Base-by-base conservation (phyloP, 2,329 filamentous ascomycete genomes). In the Fusarium devonianum region DNA sequence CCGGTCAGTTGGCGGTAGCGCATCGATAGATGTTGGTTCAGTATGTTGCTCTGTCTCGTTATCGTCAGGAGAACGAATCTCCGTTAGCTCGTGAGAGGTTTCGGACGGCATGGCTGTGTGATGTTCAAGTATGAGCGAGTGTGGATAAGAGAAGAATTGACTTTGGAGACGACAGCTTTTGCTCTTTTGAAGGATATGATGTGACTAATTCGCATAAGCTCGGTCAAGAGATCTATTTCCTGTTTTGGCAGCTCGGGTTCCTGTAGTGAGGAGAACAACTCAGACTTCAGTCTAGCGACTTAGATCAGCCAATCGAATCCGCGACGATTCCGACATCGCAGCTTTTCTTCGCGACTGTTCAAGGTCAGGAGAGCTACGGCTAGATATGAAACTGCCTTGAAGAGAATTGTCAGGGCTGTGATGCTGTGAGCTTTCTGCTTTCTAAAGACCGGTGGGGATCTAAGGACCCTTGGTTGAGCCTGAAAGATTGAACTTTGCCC, bases 1-100 rank as follows among this genome's bases (percentile, higher is more conserved):
- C 18, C 54, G 59, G 25, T 70, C 68, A 2, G 64, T 64, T 3
- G 66, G 68, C n/a, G 66, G 67, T 10, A 70, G 43, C 1, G 50
- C 56, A 13, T 55, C 21, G 5, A 56, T 58, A 2, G 58, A 35
- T 13, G 32, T 4, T 10, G 17, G 1, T 19, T 39, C 14, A 10
- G 19, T 26, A 13, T 28, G 18, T 9, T 16, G 25, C 2, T 47
- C 49, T 23, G 25, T 30, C 17, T 39, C 36, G 22, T 19, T 34
- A 10, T 51, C 29, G 4, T 16, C 18, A 9, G 14, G 21, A 18
- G 42, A n/a, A n/a, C 34, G 52, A 34, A 46, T 30, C 8, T 39
- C 51, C 19, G 33, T 23, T 10, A 63, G 25, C 19, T 63, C 59
- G 16, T 59, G 46, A n/a, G 45, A 49, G 36, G 36, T 32, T 28